Percentiles rank a stretch among this genome's conserved stretches.
Evolutionary conservation across 1,284 basidiomycete genomes (phyloP).

Genomic region (Boletus sp.): DNA sequence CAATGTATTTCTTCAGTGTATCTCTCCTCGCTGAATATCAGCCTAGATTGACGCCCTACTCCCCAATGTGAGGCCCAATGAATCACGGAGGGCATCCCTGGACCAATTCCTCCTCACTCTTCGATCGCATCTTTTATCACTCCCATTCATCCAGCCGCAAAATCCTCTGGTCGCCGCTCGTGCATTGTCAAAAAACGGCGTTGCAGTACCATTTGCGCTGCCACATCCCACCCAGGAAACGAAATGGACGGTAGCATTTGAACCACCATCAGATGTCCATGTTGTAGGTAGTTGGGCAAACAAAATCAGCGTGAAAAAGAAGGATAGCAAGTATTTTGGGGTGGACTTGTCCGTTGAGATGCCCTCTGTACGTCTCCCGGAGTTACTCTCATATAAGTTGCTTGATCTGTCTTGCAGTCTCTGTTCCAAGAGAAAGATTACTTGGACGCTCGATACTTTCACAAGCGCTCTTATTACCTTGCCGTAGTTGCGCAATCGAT

Average conservation of each 20-base stretch:
- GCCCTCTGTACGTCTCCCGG: slow-evolving; percentile 62
- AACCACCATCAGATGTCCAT: slow-evolving; percentile 62
- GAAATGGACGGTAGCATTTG: slow-evolving; percentile 76
- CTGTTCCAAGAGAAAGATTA: slow-evolving; percentile 97
- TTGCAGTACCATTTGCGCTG: slow-evolving; percentile 62
- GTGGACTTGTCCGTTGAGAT: slow-evolving; percentile 88
- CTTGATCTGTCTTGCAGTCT: slow-evolving; percentile 38
- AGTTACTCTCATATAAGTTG: not conserved
- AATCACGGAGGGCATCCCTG: slow-evolving; percentile 50
- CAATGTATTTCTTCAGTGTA: not conserved
- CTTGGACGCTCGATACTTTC: slow-evolving; percentile 86
- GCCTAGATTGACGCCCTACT: slow-evolving; percentile 76
- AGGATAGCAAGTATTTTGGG: slow-evolving; percentile 61
- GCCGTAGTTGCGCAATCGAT: slow-evolving; percentile 76
- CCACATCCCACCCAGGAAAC: slow-evolving; percentile 68
- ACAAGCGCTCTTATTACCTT: slow-evolving; percentile 92
- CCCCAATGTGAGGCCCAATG: slow-evolving; percentile 70
- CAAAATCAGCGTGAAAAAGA: slow-evolving; percentile 62
- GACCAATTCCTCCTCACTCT: slow-evolving; percentile 65
- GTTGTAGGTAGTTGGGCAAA: slow-evolving; percentile 78
- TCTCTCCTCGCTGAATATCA: not conserved
- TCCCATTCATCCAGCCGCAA: slow-evolving; percentile 57
- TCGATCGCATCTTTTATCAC: slow-evolving; percentile 55
- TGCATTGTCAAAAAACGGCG: slow-evolving; percentile 48
- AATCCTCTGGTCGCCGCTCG: slow-evolving; percentile 66